These are phyloP conservation scores for Picocystis sp. DNA, from an alignment of 163 green algal species.

Conservation along the genomic window DNA sequence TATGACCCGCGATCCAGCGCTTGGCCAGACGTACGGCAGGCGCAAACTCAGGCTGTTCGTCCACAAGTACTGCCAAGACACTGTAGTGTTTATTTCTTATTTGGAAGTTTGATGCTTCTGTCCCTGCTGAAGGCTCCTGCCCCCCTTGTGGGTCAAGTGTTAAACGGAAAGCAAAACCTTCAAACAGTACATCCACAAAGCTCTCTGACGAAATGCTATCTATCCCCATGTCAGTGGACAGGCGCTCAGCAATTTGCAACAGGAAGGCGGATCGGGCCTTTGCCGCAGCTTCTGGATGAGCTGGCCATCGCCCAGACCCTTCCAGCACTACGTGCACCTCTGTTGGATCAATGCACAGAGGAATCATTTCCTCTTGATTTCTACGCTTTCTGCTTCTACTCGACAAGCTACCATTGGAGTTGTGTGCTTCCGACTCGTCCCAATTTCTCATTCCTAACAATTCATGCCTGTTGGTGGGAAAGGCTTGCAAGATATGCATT, in stretches of 20 bases:
- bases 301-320: constrained; percentile 22
- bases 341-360: constrained; percentile 5
- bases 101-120: neutral
- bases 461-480: too few species aligned
- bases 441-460: too few species aligned
- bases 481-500: too few species aligned
- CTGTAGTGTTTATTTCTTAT: constrained; percentile 14
- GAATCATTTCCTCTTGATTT: constrained; percentile 5
- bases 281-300: constrained; percentile 16
- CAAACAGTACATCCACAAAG: constrained; percentile 14
- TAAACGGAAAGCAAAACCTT: constrained; percentile 23
- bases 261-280: constrained; percentile 20
- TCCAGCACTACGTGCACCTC: constrained; percentile 15
- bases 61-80: constrained; percentile 9
- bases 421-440: too few species aligned
- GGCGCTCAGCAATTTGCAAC: constrained; percentile 19
- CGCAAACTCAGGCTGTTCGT: constrained; percentile 11
- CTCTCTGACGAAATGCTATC: constrained; percentile 13
- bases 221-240: constrained; percentile 5
- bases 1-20: constrained; percentile 17
- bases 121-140: neutral
- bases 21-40: constrained; percentile 15
- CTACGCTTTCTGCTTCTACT: too few species aligned
- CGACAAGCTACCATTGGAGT: too few species aligned
- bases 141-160: constrained; percentile 3